phyloP scores from a whole-genome alignment of 495 filamentous ascomycete genomes.

The Arthonia radiata region DNA sequence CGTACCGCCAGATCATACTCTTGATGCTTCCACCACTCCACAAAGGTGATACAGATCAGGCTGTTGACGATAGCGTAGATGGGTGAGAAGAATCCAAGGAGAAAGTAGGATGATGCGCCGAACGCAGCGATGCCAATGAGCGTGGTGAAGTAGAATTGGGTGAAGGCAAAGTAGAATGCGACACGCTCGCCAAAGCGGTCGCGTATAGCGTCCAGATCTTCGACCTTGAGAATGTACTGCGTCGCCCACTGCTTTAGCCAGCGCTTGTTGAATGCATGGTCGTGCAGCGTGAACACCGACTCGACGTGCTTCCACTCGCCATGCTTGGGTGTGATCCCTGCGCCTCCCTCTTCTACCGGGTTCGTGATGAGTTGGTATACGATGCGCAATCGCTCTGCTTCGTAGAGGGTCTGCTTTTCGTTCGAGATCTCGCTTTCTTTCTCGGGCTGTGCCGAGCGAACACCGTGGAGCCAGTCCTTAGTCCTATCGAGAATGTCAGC shows the following conservation, averaged over 20 bases:
- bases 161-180: constrained; percentile 89
- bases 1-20: constrained; percentile 73
- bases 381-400: constrained; percentile 70
- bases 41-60: constrained; percentile 73
- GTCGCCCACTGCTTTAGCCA: constrained; percentile 81
- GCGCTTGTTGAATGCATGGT: constrained; percentile 60
- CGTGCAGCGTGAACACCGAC: constrained; percentile 70
- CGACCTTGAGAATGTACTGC: constrained; percentile 49
- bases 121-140: constrained; percentile 64
- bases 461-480: constrained; percentile 88
- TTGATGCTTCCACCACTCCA: constrained; percentile 93
- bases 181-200: constrained; percentile 77
- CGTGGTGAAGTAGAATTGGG: constrained; percentile 79
- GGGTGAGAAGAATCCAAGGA: constrained; percentile 64
- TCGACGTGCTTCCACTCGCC: constrained; percentile 71
- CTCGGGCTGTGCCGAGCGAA: constrained; percentile 54
- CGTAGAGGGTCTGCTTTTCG: constrained; percentile 43
- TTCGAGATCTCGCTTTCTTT: constrained; percentile 39
- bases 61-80: constrained; percentile 61
- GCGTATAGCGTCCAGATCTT: constrained; percentile 66
- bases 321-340: constrained; percentile 59
- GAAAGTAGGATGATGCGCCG: constrained; percentile 54
- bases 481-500: constrained; percentile 27
- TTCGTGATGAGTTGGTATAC: constrained; percentile 73
- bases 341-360: constrained; percentile 58